Percentiles rank a stretch among this genome's conserved stretches.
Conservation (phyloP, 768 basidiomycete species). For the Phlebiopsis gigantea region DNA sequence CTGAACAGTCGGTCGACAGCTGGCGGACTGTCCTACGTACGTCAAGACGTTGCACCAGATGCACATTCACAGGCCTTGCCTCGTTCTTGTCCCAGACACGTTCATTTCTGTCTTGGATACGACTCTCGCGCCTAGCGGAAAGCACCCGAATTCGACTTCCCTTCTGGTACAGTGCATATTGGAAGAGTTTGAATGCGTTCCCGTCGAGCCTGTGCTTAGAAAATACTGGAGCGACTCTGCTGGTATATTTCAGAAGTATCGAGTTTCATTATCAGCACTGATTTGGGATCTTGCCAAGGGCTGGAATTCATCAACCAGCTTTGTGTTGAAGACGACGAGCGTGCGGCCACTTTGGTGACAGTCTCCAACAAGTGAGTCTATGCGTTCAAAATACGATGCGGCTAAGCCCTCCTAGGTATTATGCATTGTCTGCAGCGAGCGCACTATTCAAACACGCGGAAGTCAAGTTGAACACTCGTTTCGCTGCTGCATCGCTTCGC, state of each 20-base stretch:
- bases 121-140: constrained; percentile 37
- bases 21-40: constrained; percentile 84
- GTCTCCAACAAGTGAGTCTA: constrained; percentile 72
- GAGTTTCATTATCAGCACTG: neutral
- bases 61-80: constrained; percentile 65
- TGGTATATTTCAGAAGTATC: constrained; percentile 36
- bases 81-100: constrained; percentile 80
- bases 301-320: constrained; percentile 75
- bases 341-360: constrained; percentile 73
- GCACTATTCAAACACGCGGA: constrained; percentile 89
- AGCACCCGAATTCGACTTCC: constrained; percentile 43
- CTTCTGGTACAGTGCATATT: constrained; percentile 66
- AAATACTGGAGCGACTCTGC: constrained; percentile 84
- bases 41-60: constrained; percentile 85
- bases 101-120: constrained; percentile 59
- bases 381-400: constrained; percentile 2
- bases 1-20: constrained; percentile 33
- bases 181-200: constrained; percentile 67
- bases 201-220: constrained; percentile 66
- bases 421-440: constrained; percentile 78
- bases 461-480: constrained; percentile 60
- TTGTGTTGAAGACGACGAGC: constrained; percentile 75
- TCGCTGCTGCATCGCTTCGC: constrained; percentile 61
- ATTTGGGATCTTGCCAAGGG: constrained; percentile 36
- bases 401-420: constrained; percentile 51